Evolutionary conservation across 345 rosid genomes (phyloP), one percentile per base, ranked within the genome.

Genomic region (Jatropha curcas): DNA sequence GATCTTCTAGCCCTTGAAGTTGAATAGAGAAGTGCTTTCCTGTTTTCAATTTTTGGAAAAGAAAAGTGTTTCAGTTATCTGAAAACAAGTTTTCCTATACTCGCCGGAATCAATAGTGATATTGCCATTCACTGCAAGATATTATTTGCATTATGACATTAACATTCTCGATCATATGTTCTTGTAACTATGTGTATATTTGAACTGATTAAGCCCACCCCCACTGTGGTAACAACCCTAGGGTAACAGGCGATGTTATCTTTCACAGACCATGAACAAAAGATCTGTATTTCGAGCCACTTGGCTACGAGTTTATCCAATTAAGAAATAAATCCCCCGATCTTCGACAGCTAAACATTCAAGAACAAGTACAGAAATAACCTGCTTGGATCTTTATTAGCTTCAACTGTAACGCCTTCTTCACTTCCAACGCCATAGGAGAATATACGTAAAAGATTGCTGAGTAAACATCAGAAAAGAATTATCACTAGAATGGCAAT

Each of bases 391-490:
- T 74, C 75, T 82, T 83, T 83, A 74, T 80, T 68, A 55, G 85
- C 87, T 76, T 87, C 90, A 43, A 89, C 59, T 2, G 84, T 84
- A 58, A 71, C 65, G 65, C 85, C 86, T 65, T 83, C 86, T 75
- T 79, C 82, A 65, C 74, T 77, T 70, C 83, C 86, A 57, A 19
- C 63, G 51, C 85, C 91, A 43, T 35, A 72, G 35, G 86, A 82
- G 82, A 89, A 89, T 72, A 87, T 60, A n/a, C 87, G 87, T 31
- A 89, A 57, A 41, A 76, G 86, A 81, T 87, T 84, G 79, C 91
- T 87, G 63, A 28, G 53, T 50, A 41, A 70, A 77, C 67, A 81
- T 46, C 35, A 73, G 60, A 53, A 48, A 67, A 57, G 68, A 69
- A 22, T 5, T 72, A 43, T 72, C 70, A 82, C 60, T 46, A 67